Percentiles rank a stretch among this genome's conserved stretches.
These are phyloP conservation scores for Lichtheimia corymbifera DNA, from an alignment of 371 early-diverging fungal species.

Conservation along the genomic window DNA sequence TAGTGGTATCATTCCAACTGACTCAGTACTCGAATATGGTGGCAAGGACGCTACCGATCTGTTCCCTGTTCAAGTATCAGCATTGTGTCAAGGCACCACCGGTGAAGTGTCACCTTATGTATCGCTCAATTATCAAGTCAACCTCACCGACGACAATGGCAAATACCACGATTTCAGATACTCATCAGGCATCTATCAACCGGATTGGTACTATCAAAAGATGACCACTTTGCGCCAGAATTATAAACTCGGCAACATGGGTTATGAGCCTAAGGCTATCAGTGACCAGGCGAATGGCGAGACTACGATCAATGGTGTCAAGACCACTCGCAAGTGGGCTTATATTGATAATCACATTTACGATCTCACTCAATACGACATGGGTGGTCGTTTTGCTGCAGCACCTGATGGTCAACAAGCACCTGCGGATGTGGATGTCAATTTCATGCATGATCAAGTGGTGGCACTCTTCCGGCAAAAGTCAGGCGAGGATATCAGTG, in stretches of 20 bases:
- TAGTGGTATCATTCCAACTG: slow-evolving; percentile 46
- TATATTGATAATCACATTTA: slow-evolving; percentile 61
- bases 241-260: slow-evolving; percentile 47
- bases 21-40: slow-evolving; percentile 60
- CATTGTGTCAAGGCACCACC: slow-evolving; percentile 37
- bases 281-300: slow-evolving; percentile 30
- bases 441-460: slow-evolving; percentile 55
- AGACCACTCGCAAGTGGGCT: slow-evolving; percentile 51
- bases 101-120: slow-evolving; percentile 34
- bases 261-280: slow-evolving; percentile 34
- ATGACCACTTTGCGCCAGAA: slow-evolving; percentile 40
- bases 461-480: slow-evolving; percentile 65
- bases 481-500: slow-evolving; percentile 68
- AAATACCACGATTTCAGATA: slow-evolving; percentile 50
- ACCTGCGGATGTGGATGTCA: slow-evolving; percentile 51
- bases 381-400: slow-evolving; percentile 35
- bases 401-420: slow-evolving; percentile 37
- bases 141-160: slow-evolving; percentile 43
- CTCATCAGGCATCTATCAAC: slow-evolving; percentile 33
- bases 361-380: slow-evolving; percentile 62
- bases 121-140: slow-evolving; percentile 38
- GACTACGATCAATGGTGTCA: slow-evolving; percentile 29
- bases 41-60: slow-evolving; percentile 66
- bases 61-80: slow-evolving; percentile 79
- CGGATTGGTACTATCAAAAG: slow-evolving; percentile 52